Evolutionary conservation across 2,329 filamentous ascomycete species (phyloP), one percentile per base, ranked within the genome.

Genomic region (Neofusicoccum cordaticola): DNA sequence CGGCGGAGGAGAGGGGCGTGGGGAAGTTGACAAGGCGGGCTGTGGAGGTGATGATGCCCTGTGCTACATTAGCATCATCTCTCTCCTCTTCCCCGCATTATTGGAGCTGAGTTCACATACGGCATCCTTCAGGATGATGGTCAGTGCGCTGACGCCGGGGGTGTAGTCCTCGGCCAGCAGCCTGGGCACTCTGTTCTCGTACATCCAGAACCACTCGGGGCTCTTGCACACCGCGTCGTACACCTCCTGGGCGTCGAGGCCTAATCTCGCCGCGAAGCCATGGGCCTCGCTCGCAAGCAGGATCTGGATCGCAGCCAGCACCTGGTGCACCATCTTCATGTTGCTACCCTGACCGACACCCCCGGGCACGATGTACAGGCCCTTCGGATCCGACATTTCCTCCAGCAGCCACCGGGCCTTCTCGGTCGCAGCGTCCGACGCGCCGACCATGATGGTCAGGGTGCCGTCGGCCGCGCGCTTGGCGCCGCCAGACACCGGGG

Each of bases 361-460:
- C 1, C 84, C 84, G 13, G 78, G 72, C 8, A 86, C 81, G 17
- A 80, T 76, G 70, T 83, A 85, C 9, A 93, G 78, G 73, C 90
- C 91, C 12, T 69, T 69, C 22, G 74, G 72, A 58, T 85, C 85
- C 1, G 89, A 85, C 80, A 93, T 85, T 68, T 85, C 84, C 61
- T 86, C 80, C 2, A 93, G 80, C 1, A 92, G 76, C 53, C 81
- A 83, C 22, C 81, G 81, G 0, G 83, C 88, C 64, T 83, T 84
- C 39, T 82, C 79, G 1, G 92, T 76, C 4, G 86, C 85, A 2
- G 80, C 81, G 0, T 84, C 81, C 0, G 84, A 79, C 0, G 83
- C 88, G 1, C 87, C 86, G 0, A 88, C 88, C 85, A 93, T 91
- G 72, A 93, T 92, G 6, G 88, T 90, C 47, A 93, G 78, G 0